Percentiles rank a stretch among this genome's conserved stretches.
phyloP scores from a whole-genome alignment of 2,329 filamentous ascomycete species.

The Didymosphaeria variabile region DNA sequence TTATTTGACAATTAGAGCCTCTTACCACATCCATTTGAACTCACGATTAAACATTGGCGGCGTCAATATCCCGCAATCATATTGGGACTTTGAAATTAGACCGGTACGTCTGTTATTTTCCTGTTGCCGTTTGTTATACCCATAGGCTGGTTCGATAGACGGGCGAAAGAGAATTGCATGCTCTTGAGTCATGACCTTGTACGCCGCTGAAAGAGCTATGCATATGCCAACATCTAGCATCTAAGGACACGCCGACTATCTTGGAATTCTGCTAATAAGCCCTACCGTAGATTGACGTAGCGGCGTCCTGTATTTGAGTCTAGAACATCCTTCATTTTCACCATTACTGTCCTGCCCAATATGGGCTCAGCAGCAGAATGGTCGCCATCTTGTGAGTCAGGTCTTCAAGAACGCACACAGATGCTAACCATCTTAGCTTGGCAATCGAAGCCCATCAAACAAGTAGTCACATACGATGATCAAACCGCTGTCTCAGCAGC shows the following conservation, averaged over 20 bases:
- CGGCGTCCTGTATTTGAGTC: neutral
- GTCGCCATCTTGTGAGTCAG: constrained; percentile 20
- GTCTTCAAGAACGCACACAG: neutral
- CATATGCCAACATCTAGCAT: neutral
- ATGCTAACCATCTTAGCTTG: constrained; percentile 63
- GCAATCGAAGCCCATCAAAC: constrained; percentile 81
- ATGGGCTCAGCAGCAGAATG: constrained; percentile 18
- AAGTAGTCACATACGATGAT: constrained; percentile 76
- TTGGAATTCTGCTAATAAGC: neutral
- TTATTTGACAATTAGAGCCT: constrained; percentile 2
- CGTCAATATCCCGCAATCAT: neutral
- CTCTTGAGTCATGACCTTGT: constrained; percentile 9
- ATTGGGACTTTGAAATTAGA: neutral
- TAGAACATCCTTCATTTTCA: neutral
- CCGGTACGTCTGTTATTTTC: neutral
- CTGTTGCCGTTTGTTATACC: neutral
- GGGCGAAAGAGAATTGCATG: too few relatives aligned
- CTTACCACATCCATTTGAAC: neutral
- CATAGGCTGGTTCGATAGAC: too few relatives aligned
- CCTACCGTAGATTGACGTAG: neutral
- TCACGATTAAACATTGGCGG: neutral
- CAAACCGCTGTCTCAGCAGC: constrained; percentile 66
- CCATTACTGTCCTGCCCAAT: neutral
- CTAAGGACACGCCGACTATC: neutral
- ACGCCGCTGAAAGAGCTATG: neutral